Conservation (phyloP, 257 asterid species). For the Solanum neorickii region DNA sequence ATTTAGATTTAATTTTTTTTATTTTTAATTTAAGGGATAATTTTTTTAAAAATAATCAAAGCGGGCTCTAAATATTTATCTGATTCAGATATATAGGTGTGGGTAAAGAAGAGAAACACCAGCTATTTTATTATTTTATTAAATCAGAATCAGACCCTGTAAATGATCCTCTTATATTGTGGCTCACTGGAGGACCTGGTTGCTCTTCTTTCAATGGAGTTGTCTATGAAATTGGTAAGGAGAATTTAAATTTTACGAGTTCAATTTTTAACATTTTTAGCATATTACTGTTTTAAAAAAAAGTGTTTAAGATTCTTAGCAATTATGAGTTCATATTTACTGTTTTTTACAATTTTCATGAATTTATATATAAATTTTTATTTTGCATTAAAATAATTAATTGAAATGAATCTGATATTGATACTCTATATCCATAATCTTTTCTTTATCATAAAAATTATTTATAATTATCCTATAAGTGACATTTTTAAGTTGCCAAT, state of each 20-base stretch:
- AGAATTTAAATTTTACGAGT: not conserved
- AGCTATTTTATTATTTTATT: conserved; percentile 25
- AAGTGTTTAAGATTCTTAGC: not conserved
- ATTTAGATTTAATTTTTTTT: too few species aligned
- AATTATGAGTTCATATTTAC: not conserved
- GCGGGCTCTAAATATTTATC: not conserved
- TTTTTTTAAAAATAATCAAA: too few species aligned
- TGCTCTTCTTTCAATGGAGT: conserved; percentile 19
- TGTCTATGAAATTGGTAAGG: conserved; percentile 26
- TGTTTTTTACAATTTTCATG: not conserved
- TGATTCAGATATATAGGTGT: conserved; percentile 28
- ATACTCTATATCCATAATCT: not conserved
- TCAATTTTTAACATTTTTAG: too few species aligned
- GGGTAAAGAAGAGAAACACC: conserved; percentile 12
- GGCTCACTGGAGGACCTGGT: conserved; percentile 46
- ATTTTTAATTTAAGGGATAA: too few species aligned
- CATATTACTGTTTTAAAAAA: too few species aligned
- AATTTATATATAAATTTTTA: too few species aligned
- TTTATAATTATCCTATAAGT: not conserved
- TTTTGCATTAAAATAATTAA: too few species aligned
- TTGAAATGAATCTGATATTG: not conserved
- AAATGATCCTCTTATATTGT: conserved; percentile 27
- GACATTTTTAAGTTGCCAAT: not conserved
- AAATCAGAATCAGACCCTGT: conserved; percentile 13
- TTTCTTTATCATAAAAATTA: not conserved